phyloP scores from a whole-genome alignment of 768 basidiomycete genomes.

The Suillus subalutaceus region DNA sequence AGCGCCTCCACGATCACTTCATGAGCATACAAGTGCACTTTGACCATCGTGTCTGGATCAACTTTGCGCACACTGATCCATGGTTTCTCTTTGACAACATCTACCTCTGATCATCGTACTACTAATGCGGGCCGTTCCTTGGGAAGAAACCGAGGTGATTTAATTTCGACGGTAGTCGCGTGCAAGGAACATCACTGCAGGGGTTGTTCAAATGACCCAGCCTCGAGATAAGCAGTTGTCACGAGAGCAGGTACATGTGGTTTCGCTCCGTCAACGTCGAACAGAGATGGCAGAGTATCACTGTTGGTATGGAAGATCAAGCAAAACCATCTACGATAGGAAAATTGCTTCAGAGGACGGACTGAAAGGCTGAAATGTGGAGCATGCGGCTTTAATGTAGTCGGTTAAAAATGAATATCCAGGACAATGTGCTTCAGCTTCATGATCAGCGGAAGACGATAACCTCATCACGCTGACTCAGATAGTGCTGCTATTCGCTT shows the following conservation, averaged over 20 bases:
- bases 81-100: background rate
- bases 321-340: background rate
- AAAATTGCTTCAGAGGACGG: background rate
- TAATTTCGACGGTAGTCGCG: conserved; percentile 3
- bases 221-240: background rate
- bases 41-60: background rate
- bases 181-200: background rate
- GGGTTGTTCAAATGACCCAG: background rate
- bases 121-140: background rate
- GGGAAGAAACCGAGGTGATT: background rate
- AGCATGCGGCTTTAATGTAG: background rate
- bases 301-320: background rate
- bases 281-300: background rate
- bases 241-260: background rate
- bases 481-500: background rate
- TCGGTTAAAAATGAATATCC: background rate
- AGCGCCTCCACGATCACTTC: background rate
- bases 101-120: background rate
- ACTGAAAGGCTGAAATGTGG: background rate
- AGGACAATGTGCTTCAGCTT: background rate
- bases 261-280: background rate
- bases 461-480: background rate
- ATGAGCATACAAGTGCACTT: background rate
- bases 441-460: background rate
- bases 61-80: background rate